Conservation (phyloP, 495 filamentous ascomycete genomes). For the Rhypophila decipiens region DNA sequence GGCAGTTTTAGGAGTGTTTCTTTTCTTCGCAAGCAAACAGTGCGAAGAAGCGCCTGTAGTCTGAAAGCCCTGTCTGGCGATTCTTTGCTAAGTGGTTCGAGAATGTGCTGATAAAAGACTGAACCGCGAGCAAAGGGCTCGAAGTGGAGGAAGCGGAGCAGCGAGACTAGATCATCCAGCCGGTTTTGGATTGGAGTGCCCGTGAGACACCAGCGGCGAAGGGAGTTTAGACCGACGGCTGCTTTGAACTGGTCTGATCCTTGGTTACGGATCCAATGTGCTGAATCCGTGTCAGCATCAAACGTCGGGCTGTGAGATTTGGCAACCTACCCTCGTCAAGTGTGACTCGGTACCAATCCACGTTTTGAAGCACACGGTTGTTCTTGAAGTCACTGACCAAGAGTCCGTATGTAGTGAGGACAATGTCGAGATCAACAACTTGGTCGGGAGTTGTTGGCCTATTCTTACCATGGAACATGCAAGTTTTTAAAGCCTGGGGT, state of each 20-base stretch:
- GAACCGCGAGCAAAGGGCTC: too few species aligned
- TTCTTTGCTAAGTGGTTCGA: too few species aligned
- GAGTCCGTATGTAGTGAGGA: conserved; percentile 12
- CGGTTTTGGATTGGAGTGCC: conserved; percentile 48
- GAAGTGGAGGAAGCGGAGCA: conserved; percentile 40
- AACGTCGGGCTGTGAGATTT: too few species aligned
- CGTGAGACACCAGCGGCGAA: conserved; percentile 40
- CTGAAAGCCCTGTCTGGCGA: too few species aligned
- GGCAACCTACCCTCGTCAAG: conserved; percentile 10
- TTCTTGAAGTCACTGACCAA: conserved; percentile 20
- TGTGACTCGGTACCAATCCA: conserved; percentile 10
- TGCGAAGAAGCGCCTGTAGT: too few species aligned
- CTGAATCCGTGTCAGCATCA: too few species aligned
- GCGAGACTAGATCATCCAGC: conserved; percentile 42
- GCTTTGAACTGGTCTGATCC: conserved; percentile 11
- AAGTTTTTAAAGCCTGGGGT: conserved; percentile 16
- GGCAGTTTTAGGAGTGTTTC: too few species aligned
- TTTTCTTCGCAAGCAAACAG: too few species aligned
- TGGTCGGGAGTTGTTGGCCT: conserved; percentile 4
- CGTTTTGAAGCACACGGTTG: conserved; percentile 7
- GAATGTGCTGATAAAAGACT: too few species aligned
- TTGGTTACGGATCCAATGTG: conserved; percentile 12
- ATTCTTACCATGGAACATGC: conserved; percentile 33
- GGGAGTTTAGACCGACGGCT: conserved; percentile 23
- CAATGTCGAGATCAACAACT: conserved; percentile 17